Percentiles rank a stretch among this genome's conserved stretches.
Conservation (phyloP, 805 yeast species). For the Starmera quercuum region DNA sequence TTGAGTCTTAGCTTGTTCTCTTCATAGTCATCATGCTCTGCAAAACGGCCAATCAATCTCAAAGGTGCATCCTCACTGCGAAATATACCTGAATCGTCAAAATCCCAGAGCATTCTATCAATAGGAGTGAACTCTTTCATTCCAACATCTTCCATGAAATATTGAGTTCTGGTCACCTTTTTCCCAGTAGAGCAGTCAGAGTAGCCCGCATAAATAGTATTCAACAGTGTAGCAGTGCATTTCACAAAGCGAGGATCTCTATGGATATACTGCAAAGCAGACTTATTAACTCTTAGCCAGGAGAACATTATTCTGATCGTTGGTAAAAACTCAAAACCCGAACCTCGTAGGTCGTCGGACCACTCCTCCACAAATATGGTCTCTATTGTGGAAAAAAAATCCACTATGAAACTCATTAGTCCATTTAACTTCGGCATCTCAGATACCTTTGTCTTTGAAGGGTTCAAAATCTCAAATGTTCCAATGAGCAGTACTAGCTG, state of each 20-base stretch:
- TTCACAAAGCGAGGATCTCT: slow-evolving; percentile 23
- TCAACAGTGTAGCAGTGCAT: slow-evolving; percentile 22
- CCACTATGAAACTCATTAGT: slow-evolving; percentile 30
- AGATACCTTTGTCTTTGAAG: slow-evolving; percentile 1
- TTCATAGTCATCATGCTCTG: slow-evolving; percentile 19
- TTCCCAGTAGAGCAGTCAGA: slow-evolving; percentile 10
- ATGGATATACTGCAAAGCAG: slow-evolving; percentile 29
- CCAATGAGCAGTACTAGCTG: slow-evolving; percentile 30
- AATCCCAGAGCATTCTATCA: slow-evolving; percentile 48
- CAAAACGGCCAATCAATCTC: slow-evolving; percentile 15
- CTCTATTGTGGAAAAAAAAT: slow-evolving; percentile 29
- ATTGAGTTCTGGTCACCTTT: slow-evolving; percentile 42
- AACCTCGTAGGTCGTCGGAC: slow-evolving; percentile 13
- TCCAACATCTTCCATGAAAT: slow-evolving; percentile 58
- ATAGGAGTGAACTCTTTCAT: slow-evolving; percentile 54
- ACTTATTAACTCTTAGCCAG: slow-evolving; percentile 49
- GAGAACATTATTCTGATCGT: slow-evolving; percentile 42
- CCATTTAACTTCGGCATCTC: neutral
- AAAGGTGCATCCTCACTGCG: slow-evolving; percentile 7
- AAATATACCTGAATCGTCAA: slow-evolving; percentile 36
- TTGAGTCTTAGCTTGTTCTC: slow-evolving; percentile 26
- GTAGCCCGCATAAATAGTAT: slow-evolving; percentile 14
- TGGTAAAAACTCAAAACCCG: slow-evolving; percentile 22
- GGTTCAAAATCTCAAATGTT: slow-evolving; percentile 22
- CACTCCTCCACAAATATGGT: slow-evolving; percentile 23